Evolutionary conservation across 805 yeast genomes (phyloP), one percentile per base, ranked within the genome.

Genomic region (Metschnikowia proteae): DNA sequence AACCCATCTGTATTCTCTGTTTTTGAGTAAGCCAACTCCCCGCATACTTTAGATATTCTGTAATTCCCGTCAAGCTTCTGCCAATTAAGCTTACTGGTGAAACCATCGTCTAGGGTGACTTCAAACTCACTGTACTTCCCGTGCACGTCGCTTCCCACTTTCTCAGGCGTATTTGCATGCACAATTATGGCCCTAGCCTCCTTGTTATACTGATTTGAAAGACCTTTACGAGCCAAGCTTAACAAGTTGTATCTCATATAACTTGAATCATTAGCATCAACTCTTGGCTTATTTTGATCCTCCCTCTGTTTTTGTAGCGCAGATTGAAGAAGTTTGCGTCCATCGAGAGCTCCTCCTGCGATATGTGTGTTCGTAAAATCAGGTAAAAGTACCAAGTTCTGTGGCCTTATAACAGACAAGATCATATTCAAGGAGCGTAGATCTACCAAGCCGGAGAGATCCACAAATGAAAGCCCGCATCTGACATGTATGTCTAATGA

Each of bases 361-460:
- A 49, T 25, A 4, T 58, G 61, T 27, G 44, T 30, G 35, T 58
- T 59, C 3, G 77, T 65, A 11, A 67, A 53, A 51, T 78, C 83
- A 23, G 82, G 76, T 3, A 80, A 64, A 26, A 86, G 63, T 8
- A 92, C 68, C 41, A 91, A 72, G 55, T 83, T 83, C 44, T 82
- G 78, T 4, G 98, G 96, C 58, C 87, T 86, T 46, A 94, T 68
- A 2, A 85, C 76, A 23, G 94, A 88, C 38, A 89, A 74, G 47
- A 91, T 86, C 65, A 88, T 81, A 40, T 83, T 76, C 48, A 88
- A 68, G 0, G 99, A 92, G 53, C 97, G 76, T 53, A 84, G 71
- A 61, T 94, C 97, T 0, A 88, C 92, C 17, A 86, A 67, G 22
- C 97, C 96, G 11, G 90, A 80, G 40, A 91, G 72, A 62, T 92